phyloP scores from a whole-genome alignment of 1,284 basidiomycete genomes.

The Ganoderma resinaceum region DNA sequence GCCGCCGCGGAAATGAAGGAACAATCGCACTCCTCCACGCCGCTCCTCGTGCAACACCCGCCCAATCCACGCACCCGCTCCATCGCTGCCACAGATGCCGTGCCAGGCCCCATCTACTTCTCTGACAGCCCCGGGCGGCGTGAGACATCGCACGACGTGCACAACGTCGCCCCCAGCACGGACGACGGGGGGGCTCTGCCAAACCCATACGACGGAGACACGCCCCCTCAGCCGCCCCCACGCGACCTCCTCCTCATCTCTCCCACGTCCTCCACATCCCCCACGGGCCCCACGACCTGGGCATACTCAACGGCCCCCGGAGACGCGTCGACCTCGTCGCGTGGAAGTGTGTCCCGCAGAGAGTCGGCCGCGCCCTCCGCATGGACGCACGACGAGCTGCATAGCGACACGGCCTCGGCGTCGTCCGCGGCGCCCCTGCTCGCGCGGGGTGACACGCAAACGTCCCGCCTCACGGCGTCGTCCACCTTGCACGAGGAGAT shows the following conservation, averaged over 20 bases:
- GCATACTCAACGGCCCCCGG: slow-evolving; percentile 14
- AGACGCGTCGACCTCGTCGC: slow-evolving; percentile 7
- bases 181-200: slow-evolving; percentile 26
- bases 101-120: slow-evolving; percentile 6
- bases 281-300: neutral
- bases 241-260: slow-evolving; percentile 19
- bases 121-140: slow-evolving; percentile 2
- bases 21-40: slow-evolving; percentile 2
- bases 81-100: neutral
- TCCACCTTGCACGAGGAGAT: slow-evolving; percentile 36
- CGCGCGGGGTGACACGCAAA: slow-evolving; percentile 28
- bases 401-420: neutral
- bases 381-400: slow-evolving; percentile 24
- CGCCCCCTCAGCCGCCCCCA: slow-evolving; percentile 21
- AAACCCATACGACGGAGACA: slow-evolving; percentile 36
- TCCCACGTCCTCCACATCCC: slow-evolving; percentile 3
- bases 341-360: neutral
- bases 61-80: slow-evolving; percentile 8
- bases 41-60: slow-evolving; percentile 8
- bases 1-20: slow-evolving; percentile 18
- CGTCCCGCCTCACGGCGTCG: slow-evolving; percentile 25
- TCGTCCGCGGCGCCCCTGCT: slow-evolving; percentile 24
- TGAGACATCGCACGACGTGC: slow-evolving; percentile 1
- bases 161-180: slow-evolving; percentile 18
- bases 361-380: slow-evolving; percentile 27